A percentile compares a stretch with the other conserved stretches of the same genome.
These are phyloP conservation scores for Leccinum subgranulosum DNA, from an alignment of 768 basidiomycete genomes.

Conservation along the genomic window DNA sequence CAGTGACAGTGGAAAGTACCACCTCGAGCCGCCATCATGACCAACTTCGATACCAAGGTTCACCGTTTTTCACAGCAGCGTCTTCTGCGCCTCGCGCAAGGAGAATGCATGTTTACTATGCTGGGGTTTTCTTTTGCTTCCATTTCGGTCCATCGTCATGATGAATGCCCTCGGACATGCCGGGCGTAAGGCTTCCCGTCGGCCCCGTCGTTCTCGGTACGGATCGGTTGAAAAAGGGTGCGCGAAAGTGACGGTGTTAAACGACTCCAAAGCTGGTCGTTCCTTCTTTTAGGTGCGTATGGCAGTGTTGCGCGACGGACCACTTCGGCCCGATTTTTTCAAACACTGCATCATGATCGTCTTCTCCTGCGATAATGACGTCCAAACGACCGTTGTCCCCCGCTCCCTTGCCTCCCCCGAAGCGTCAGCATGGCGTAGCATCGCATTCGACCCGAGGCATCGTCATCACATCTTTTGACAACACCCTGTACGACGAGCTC, in stretches of 20 bases:
- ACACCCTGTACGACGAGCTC: slow-evolving; percentile 70
- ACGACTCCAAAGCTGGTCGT: too few species aligned
- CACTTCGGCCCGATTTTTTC: slow-evolving; percentile 14
- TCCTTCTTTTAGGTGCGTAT: too few species aligned
- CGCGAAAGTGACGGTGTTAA: too few species aligned
- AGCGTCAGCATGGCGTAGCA: slow-evolving; percentile 43
- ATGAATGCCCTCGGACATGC: too few species aligned
- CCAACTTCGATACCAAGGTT: not conserved
- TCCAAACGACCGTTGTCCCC: slow-evolving; percentile 46
- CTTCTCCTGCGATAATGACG: slow-evolving; percentile 27
- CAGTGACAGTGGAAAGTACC: not conserved
- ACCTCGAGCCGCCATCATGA: too few species aligned
- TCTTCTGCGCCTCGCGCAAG: not conserved
- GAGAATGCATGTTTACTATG: not conserved
- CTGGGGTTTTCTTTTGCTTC: too few species aligned
- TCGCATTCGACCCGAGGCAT: slow-evolving; percentile 8
- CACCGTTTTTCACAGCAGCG: too few species aligned
- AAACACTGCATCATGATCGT: not conserved
- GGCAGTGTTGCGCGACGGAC: not conserved
- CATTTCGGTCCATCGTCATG: too few species aligned
- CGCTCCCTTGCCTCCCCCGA: slow-evolving; percentile 50
- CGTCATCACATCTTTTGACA: slow-evolving; percentile 43
- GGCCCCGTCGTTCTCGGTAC: too few species aligned
- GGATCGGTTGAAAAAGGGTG: too few species aligned
- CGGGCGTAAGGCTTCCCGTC: too few species aligned